Evolutionary conservation across 139 green algal genomes (phyloP).

Genomic region (Chlorella sp.): DNA sequence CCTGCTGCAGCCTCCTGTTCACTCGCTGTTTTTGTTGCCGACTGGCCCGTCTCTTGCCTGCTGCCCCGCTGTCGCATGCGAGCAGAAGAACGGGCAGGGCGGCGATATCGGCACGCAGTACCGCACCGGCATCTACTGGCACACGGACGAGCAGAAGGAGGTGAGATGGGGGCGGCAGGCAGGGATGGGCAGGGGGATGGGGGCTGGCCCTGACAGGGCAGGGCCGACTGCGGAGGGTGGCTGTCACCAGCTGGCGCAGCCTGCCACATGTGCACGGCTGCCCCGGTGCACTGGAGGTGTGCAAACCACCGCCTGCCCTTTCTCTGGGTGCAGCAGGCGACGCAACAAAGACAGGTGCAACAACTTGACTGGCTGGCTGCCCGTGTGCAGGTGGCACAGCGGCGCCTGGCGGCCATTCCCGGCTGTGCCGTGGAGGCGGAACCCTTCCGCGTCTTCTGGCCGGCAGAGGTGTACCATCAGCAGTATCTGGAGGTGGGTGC

Average conservation of each 20-base stretch:
- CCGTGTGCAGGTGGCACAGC: constrained; percentile 15
- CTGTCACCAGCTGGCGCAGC: too few species aligned
- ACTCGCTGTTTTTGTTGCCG: not conserved
- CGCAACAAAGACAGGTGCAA: too few species aligned
- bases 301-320: too few species aligned
- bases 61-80: not conserved
- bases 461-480: constrained; percentile 31
- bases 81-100: constrained; percentile 27
- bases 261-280: too few species aligned
- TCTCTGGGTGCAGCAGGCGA: too few species aligned
- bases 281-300: too few species aligned
- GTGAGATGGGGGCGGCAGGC: too few species aligned
- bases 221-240: too few species aligned
- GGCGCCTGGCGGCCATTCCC: constrained; percentile 60
- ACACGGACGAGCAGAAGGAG: constrained; percentile 14
- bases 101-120: constrained; percentile 29
- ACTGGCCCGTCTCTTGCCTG: not conserved
- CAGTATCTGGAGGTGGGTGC: constrained; percentile 62
- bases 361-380: too few species aligned
- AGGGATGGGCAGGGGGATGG: too few species aligned
- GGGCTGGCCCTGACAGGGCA: too few species aligned
- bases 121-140: constrained; percentile 33
- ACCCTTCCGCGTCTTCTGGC: constrained; percentile 17
- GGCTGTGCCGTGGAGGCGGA: constrained; percentile 76
- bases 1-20: too few species aligned